These are phyloP conservation scores for Crithidia sp. DNA, from an alignment of 208 protist genomes.

Conservation along the genomic window DNA sequence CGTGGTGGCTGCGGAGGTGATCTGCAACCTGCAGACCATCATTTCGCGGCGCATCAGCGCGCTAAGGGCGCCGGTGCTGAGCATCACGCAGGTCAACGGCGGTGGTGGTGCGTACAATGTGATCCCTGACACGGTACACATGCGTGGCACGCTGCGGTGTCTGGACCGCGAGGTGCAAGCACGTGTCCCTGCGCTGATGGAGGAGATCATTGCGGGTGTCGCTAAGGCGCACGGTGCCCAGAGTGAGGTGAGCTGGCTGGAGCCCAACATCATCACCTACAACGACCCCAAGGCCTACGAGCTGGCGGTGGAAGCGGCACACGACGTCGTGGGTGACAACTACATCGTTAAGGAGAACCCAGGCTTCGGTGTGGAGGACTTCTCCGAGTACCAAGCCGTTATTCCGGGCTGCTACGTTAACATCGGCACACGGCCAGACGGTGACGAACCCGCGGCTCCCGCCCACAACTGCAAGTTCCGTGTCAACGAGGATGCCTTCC, in stretches of 20 bases:
- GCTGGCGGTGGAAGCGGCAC: slow-evolving; percentile 49
- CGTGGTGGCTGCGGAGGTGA: slow-evolving; percentile 55
- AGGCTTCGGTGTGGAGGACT: slow-evolving; percentile 70
- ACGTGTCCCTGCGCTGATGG: slow-evolving; percentile 64
- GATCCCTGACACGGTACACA: slow-evolving; percentile 65
- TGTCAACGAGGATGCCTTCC: slow-evolving; percentile 56
- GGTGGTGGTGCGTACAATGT: slow-evolving; percentile 74
- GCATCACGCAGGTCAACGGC: slow-evolving; percentile 54
- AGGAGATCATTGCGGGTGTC: slow-evolving; percentile 73
- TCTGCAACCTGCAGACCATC: slow-evolving; percentile 61
- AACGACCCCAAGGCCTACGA: slow-evolving; percentile 79
- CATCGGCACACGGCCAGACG: slow-evolving; percentile 5
- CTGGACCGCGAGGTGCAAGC: slow-evolving; percentile 68
- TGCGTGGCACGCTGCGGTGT: slow-evolving; percentile 72
- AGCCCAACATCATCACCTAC: slow-evolving; percentile 85
- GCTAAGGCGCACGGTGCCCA: slow-evolving; percentile 63
- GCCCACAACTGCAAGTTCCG: slow-evolving; percentile 53
- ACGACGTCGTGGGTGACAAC: slow-evolving; percentile 54
- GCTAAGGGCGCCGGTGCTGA: slow-evolving; percentile 60
- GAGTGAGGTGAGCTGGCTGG: slow-evolving; percentile 72
- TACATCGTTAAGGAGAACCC: slow-evolving; percentile 56
- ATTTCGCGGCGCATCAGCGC: slow-evolving; percentile 68
- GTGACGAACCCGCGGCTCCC: not conserved
- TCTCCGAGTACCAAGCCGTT: slow-evolving; percentile 72
- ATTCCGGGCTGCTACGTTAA: slow-evolving; percentile 58